Conservation (phyloP, 2,329 filamentous ascomycete species). For the Fonsecaea monophora region DNA sequence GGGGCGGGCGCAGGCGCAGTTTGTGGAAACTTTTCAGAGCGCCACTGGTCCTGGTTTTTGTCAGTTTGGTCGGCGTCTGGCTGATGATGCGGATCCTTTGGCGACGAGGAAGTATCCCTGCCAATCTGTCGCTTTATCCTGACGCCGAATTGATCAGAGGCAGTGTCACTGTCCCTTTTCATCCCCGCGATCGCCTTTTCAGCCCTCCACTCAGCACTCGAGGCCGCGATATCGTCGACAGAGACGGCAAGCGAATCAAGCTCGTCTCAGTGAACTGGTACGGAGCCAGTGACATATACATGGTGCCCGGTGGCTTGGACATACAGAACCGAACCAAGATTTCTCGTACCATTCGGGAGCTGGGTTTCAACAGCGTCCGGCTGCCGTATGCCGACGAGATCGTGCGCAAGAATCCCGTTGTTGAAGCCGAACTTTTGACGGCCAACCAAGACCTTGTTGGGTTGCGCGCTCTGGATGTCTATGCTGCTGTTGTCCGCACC, state of each 20-base stretch:
- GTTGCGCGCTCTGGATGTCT: constrained; percentile 65
- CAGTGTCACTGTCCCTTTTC: constrained; percentile 12
- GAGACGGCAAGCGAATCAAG: constrained; percentile 63
- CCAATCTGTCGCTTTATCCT: constrained; percentile 24
- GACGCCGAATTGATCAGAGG: constrained; percentile 10
- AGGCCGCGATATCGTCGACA: constrained; percentile 68
- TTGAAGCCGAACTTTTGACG: constrained; percentile 59
- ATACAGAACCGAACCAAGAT: constrained; percentile 67
- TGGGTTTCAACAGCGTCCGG: constrained; percentile 75
- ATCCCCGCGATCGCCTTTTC: constrained; percentile 46
- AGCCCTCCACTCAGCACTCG: constrained; percentile 64
- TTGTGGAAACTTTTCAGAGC: constrained; percentile 17
- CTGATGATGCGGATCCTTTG: constrained; percentile 22
- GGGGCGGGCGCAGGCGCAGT: constrained; percentile 10
- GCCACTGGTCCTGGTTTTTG: constrained; percentile 14
- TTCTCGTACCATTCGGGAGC: constrained; percentile 62
- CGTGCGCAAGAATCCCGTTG: constrained; percentile 65
- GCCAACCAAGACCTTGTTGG: constrained; percentile 68
- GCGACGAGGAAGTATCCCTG: constrained; percentile 17
- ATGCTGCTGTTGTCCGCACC: constrained; percentile 63
- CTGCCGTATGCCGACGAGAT: constrained; percentile 74
- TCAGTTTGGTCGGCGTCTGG: constrained; percentile 19
- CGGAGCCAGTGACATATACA: constrained; percentile 71
- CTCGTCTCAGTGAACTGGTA: constrained; percentile 74
- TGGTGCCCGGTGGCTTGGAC: constrained; percentile 69